Evolutionary conservation across 2,329 filamentous ascomycete genomes (phyloP).

Genomic region (Claviceps sorghi): DNA sequence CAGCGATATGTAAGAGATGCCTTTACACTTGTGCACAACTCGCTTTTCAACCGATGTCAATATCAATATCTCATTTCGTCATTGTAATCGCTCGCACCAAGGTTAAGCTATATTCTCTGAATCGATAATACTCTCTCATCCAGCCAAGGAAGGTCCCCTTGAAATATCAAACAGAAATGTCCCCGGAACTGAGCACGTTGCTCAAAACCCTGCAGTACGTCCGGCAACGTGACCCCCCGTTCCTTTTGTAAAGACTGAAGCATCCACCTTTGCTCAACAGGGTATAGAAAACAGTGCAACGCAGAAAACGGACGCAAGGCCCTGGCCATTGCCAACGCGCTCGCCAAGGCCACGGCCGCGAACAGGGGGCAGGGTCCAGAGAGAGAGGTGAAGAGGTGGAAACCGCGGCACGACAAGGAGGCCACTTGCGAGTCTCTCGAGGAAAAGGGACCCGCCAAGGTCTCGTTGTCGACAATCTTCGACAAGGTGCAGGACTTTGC

Average conservation of each 20-base stretch:
- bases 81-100: too few species aligned
- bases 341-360: neutral
- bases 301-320: neutral
- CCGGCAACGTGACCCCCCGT: neutral
- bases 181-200: neutral
- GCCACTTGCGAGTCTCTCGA: neutral
- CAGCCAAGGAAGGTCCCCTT: neutral
- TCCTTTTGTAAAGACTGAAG: neutral
- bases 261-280: neutral
- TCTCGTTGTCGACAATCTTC: neutral
- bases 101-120: too few species aligned
- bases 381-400: too few species aligned
- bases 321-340: neutral
- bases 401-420: neutral
- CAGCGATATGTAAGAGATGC: neutral
- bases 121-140: too few species aligned
- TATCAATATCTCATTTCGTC: too few species aligned
- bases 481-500: neutral
- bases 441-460: neutral
- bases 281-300: neutral
- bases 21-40: neutral
- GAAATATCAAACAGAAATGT: neutral
- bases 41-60: neutral
- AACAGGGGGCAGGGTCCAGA: neutral
- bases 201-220: neutral